These are phyloP conservation scores for Diatrype stigma DNA, from an alignment of 2,329 filamentous ascomycete genomes.

Conservation along the genomic window DNA sequence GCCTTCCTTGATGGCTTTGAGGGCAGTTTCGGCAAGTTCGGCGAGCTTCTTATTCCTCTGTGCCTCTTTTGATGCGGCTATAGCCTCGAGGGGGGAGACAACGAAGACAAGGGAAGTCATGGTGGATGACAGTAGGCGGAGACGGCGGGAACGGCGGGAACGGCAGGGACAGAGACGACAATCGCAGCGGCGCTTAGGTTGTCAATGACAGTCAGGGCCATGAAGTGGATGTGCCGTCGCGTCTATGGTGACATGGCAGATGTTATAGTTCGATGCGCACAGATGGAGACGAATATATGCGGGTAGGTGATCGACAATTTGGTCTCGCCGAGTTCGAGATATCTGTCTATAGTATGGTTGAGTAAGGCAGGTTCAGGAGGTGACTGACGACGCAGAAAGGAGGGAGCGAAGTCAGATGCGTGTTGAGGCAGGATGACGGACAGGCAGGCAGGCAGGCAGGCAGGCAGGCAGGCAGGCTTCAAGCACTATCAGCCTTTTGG, in stretches of 20 bases:
- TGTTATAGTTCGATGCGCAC: not conserved
- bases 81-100: constrained; percentile 85
- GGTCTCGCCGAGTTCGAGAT: no score
- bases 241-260: not conserved
- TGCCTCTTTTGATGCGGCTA: constrained; percentile 87
- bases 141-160: constrained; percentile 1
- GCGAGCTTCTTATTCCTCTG: constrained; percentile 79
- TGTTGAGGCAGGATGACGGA: no score
- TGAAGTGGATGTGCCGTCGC: not conserved
- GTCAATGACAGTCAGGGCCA: not conserved
- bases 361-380: no score
- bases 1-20: constrained; percentile 80
- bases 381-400: no score
- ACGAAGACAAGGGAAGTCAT: constrained; percentile 97
- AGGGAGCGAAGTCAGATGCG: no score
- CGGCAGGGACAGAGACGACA: not conserved
- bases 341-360: no score
- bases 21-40: constrained; percentile 75
- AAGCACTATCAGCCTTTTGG: no score
- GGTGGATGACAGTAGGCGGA: constrained; percentile 43
- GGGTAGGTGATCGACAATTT: not conserved
- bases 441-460: not conserved
- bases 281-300: not conserved
- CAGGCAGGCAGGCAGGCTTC: not conserved
- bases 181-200: not conserved